These are phyloP conservation scores for Metarhizium anisopliae DNA, from an alignment of 2,329 filamentous ascomycete genomes.

Conservation along the genomic window DNA sequence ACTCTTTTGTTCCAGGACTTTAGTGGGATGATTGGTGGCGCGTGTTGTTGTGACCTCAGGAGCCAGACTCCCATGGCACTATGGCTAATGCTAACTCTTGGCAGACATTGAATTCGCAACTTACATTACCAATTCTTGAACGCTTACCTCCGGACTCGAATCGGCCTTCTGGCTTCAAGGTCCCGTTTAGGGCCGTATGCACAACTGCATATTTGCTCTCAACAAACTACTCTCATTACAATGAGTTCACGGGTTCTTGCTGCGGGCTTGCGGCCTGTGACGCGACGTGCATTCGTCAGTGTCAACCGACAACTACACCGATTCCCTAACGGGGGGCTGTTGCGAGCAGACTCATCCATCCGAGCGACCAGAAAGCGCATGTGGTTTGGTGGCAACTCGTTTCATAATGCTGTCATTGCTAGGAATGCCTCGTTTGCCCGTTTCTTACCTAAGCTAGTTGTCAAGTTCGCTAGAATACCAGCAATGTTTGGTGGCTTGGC, in stretches of 20 bases:
- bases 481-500: conserved; percentile 87
- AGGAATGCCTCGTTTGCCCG: conserved; percentile 57
- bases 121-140: background rate
- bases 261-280: conserved; percentile 58
- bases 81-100: background rate
- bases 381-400: conserved; percentile 74
- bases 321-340: conserved; percentile 58
- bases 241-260: conserved; percentile 44
- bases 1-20: background rate
- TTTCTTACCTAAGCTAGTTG: conserved; percentile 74
- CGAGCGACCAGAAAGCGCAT: conserved; percentile 53
- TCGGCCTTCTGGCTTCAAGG: background rate
- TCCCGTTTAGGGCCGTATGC: background rate
- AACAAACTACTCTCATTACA: conserved; percentile 5
- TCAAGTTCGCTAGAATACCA: conserved; percentile 81
- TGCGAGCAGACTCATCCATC: conserved; percentile 55
- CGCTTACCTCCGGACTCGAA: background rate
- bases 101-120: background rate
- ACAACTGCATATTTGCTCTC: background rate
- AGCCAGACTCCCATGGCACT: background rate
- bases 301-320: conserved; percentile 56
- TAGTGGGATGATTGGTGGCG: background rate
- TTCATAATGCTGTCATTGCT: conserved; percentile 67
- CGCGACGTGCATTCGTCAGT: conserved; percentile 49
- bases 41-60: background rate